These are phyloP conservation scores for Globisporangium okanoganense DNA, from an alignment of 352 stramenopile species.

Conservation along the genomic window DNA sequence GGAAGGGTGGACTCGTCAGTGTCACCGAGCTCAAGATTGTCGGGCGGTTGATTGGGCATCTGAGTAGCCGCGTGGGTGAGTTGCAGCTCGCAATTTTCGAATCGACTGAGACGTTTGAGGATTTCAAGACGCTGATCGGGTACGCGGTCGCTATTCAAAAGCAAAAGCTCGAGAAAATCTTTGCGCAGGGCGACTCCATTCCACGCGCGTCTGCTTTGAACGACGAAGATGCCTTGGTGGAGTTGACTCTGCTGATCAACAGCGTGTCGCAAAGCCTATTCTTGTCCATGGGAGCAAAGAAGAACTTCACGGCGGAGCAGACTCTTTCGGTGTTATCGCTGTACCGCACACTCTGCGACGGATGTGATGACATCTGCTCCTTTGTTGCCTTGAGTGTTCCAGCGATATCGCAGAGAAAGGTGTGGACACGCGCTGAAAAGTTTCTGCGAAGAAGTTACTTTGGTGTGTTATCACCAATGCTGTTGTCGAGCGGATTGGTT, in stretches of 20 bases:
- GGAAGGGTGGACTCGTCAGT: conserved; percentile 25
- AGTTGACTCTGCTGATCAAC: conserved; percentile 42
- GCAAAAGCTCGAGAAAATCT: conserved; percentile 16
- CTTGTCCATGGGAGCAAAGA: conserved; percentile 6
- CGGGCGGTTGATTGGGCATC: conserved; percentile 30
- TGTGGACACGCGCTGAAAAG: conserved; percentile 12
- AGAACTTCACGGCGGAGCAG: conserved; percentile 1
- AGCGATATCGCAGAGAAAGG: background rate
- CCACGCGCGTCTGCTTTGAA: background rate
- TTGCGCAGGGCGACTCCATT: background rate
- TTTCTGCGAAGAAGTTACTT: conserved; percentile 10
- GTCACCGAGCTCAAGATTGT: conserved; percentile 46
- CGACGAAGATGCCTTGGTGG: conserved; percentile 22
- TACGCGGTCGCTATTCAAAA: conserved; percentile 33
- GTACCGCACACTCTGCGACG: conserved; percentile 10
- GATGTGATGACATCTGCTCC: conserved; percentile 9
- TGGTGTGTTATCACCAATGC: conserved; percentile 30
- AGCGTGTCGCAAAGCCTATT: conserved; percentile 41
- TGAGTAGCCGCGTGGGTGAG: conserved; percentile 29
- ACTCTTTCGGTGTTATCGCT: conserved; percentile 8
- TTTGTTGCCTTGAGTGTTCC: background rate
- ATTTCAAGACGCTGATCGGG: conserved; percentile 32
- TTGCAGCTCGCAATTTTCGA: conserved; percentile 30
- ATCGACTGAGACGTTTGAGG: conserved; percentile 17
- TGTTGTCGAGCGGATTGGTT: conserved; percentile 33